Conservation (phyloP, 2,329 filamentous ascomycete species). For the Penicillium sp. region DNA sequence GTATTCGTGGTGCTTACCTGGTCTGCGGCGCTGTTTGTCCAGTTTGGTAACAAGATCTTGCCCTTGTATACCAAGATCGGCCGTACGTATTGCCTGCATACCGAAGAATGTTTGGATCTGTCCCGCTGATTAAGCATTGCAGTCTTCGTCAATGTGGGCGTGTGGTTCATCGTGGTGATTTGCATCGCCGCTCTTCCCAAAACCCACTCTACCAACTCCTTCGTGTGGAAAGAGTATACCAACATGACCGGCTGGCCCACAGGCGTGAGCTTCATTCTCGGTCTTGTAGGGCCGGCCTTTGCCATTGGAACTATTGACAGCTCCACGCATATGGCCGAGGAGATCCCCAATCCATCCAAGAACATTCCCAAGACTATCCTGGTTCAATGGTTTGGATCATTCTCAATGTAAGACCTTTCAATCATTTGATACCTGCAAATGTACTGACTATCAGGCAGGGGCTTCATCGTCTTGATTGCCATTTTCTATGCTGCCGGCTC, state of each 20-base stretch:
- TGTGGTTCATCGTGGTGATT: constrained; percentile 15
- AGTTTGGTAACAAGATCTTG: constrained; percentile 18
- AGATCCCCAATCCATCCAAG: constrained; percentile 17
- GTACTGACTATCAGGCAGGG: neutral
- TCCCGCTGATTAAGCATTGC: neutral
- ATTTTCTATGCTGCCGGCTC: constrained; percentile 16
- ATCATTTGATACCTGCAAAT: too few relatives aligned
- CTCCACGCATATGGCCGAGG: constrained; percentile 19
- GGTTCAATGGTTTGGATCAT: constrained; percentile 17
- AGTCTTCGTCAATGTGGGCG: constrained; percentile 16
- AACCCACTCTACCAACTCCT: constrained; percentile 14
- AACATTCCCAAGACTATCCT: constrained; percentile 18
- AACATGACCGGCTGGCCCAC: constrained; percentile 19
- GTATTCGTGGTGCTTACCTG: constrained; percentile 18
- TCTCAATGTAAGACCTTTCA: neutral
- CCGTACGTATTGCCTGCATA: constrained; percentile 8
- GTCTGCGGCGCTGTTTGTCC: constrained; percentile 16
- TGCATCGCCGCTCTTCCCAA: constrained; percentile 13
- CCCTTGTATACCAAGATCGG: constrained; percentile 18
- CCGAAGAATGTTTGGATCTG: too few relatives aligned
- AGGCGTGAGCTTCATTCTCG: constrained; percentile 14
- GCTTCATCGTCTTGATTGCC: constrained; percentile 13
- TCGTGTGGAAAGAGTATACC: constrained; percentile 17
- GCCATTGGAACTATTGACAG: constrained; percentile 19
- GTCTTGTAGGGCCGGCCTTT: constrained; percentile 15